Percentiles rank a stretch among this genome's conserved stretches.
These are phyloP conservation scores for Cyanidioschyzon merolae DNA, from an alignment of 23 red algal genomes.

Conservation along the genomic window DNA sequence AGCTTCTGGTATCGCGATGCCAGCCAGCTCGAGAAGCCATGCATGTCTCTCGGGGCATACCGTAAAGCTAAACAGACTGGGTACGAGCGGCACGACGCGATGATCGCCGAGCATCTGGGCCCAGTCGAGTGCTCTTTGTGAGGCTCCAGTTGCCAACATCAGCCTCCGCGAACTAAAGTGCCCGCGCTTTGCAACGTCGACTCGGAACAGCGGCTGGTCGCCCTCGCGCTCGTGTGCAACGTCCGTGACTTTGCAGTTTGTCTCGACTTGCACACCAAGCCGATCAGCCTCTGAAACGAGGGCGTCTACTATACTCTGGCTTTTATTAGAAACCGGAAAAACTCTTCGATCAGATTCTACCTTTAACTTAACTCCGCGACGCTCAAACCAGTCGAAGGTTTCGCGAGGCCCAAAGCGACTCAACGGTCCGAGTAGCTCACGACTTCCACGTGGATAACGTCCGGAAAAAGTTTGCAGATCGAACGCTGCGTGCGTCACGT, in stretches of 20 bases:
- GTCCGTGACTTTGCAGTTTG: conserved; percentile 18
- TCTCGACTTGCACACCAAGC: conserved; percentile 25
- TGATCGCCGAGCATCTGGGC: conserved; percentile 38
- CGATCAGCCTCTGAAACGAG: conserved; percentile 31
- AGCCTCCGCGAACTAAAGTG: conserved; percentile 16
- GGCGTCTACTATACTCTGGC: conserved; percentile 40
- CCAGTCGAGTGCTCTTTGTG: conserved; percentile 24
- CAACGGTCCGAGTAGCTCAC: conserved; percentile 39
- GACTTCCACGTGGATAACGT: conserved; percentile 42
- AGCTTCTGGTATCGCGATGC: conserved; percentile 38
- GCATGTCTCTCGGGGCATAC: conserved; percentile 17
- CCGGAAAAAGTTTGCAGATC: conserved; percentile 30
- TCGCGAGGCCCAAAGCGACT: conserved; percentile 44
- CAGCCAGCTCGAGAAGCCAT: conserved; percentile 47
- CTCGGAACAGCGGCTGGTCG: conserved; percentile 3
- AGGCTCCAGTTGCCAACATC: conserved; percentile 54
- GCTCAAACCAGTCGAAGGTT: conserved; percentile 50
- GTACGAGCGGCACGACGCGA: conserved; percentile 35
- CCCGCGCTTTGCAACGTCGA: neutral
- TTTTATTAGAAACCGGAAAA: conserved; percentile 66
- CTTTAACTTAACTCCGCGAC: conserved; percentile 56
- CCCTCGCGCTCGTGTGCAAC: neutral
- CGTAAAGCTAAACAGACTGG: conserved; percentile 65
- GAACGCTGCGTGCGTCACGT: conserved; percentile 44
- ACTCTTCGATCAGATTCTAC: conserved; percentile 57